phyloP scores from a whole-genome alignment of 441 rosid genomes.

The Populus hybrid region DNA sequence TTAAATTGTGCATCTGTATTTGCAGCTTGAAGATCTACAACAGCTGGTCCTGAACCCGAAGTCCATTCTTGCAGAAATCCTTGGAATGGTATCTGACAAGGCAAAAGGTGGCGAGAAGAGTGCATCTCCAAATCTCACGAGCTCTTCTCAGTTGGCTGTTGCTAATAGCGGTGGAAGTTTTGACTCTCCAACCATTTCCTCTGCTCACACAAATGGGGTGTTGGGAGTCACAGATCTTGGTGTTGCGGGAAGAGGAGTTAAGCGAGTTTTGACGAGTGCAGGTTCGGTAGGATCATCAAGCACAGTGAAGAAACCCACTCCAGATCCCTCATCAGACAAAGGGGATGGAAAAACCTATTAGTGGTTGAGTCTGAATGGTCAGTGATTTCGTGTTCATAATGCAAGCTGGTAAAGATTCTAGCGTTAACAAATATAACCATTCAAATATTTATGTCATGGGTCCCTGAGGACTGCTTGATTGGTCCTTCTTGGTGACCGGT shows the following conservation, averaged over 20 bases:
- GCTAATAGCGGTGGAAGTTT: slow-evolving; percentile 37
- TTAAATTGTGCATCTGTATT: slow-evolving; percentile 19
- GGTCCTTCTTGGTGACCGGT: neutral
- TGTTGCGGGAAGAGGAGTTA: slow-evolving; percentile 91
- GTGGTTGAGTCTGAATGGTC: slow-evolving; percentile 12
- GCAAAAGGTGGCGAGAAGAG: slow-evolving; percentile 39
- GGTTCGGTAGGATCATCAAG: slow-evolving; percentile 40
- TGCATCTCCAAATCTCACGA: slow-evolving; percentile 37
- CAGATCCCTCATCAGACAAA: slow-evolving; percentile 42
- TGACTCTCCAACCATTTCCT: slow-evolving; percentile 67
- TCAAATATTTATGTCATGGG: neutral
- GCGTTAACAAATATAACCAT: neutral
- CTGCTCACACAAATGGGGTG: slow-evolving; percentile 65
- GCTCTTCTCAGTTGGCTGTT: slow-evolving; percentile 63
- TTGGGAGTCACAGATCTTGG: slow-evolving; percentile 76
- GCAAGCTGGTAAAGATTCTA: neutral
- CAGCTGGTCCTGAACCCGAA: slow-evolving; percentile 61
- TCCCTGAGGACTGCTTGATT: neutral
- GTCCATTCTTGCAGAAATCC: slow-evolving; percentile 64
- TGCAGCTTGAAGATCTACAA: slow-evolving; percentile 92
- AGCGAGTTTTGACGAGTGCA: slow-evolving; percentile 62
- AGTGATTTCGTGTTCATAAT: neutral
- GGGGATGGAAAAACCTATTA: slow-evolving; percentile 42
- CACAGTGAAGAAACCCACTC: slow-evolving; percentile 55
- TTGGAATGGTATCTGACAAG: slow-evolving; percentile 61